These are phyloP conservation scores for Thelephora aurantiotincta DNA, from an alignment of 768 basidiomycete genomes.

Conservation along the genomic window DNA sequence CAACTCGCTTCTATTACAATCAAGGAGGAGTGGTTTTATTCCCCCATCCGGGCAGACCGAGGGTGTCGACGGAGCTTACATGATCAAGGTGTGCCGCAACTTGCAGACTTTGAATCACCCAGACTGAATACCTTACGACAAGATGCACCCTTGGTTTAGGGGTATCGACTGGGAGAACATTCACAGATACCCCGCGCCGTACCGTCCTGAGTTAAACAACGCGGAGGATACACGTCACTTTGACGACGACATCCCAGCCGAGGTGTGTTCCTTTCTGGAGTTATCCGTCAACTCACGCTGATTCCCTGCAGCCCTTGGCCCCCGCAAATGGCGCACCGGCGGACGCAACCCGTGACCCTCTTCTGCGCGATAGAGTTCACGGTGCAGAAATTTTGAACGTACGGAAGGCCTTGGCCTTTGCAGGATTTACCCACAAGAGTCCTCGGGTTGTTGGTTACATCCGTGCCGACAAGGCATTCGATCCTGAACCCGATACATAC, in stretches of 20 bases:
- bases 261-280: slow-evolving; percentile 34
- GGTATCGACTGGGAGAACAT: slow-evolving; percentile 86
- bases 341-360: slow-evolving; percentile 79
- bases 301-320: slow-evolving; percentile 59
- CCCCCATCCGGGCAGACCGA: slow-evolving; percentile 28
- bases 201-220: slow-evolving; percentile 68
- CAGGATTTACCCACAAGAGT: slow-evolving; percentile 84
- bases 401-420: slow-evolving; percentile 84
- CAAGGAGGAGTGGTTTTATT: slow-evolving; percentile 63
- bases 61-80: slow-evolving; percentile 71
- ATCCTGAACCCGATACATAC: slow-evolving; percentile 36
- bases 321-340: slow-evolving; percentile 76
- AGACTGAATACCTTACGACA: slow-evolving; percentile 4
- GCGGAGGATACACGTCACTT: slow-evolving; percentile 92
- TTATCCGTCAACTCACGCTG: slow-evolving; percentile 6
- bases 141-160: slow-evolving; percentile 84
- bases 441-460: slow-evolving; percentile 68
- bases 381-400: slow-evolving; percentile 80
- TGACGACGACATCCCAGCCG: slow-evolving; percentile 84
- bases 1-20: slow-evolving; percentile 62
- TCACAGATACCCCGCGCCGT: slow-evolving; percentile 74
- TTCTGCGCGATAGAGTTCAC: slow-evolving; percentile 75
- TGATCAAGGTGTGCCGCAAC: slow-evolving; percentile 56
- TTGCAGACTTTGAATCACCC: slow-evolving; percentile 2
- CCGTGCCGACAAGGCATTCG: slow-evolving; percentile 62